Evolutionary conservation across 108 stramenopile species (phyloP), one percentile per base, ranked within the genome.

Genomic region (Cyclotella choctawhatcheeana): DNA sequence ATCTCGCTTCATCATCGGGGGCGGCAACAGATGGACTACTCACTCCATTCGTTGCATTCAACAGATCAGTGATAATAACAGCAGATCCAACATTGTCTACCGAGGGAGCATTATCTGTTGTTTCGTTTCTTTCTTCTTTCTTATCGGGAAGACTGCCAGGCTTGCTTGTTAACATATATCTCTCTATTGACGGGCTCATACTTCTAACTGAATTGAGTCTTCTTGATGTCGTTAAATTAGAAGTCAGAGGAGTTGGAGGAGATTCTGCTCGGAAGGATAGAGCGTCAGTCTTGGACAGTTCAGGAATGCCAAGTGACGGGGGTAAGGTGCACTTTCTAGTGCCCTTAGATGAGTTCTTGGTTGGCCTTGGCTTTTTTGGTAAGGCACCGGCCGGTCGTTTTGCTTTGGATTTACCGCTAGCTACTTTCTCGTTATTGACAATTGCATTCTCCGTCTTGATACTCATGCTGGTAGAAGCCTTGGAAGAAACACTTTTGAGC

Each of bases 11-110:
- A n/a, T n/a, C n/a, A n/a, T n/a, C n/a, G n/a, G n/a, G n/a, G n/a
- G n/a, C n/a, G n/a, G n/a, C n/a, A n/a, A n/a, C n/a, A n/a, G n/a
- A n/a, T n/a, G n/a, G n/a, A n/a, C n/a, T n/a, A 12, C 12, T 40
- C 12, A 12, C 47, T n/a, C 47, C 55, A 12, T 13, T 56, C 12
- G 55, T 56, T 4, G 55, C 13, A 56, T 18, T 56, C 10, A 56
- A n/a, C 1, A 30, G 10, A 31, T 56, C 55, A 29, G 55, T 56
- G 30, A 56, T 30, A 31, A 56, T 30, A n/a, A 56, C 31, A 1
- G 55, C 55, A 31, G 55, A 31, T 13, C 29, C 55, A 31, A 56
- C 31, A n/a, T 14, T 29, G 20, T 56, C 55, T 31, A 56, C 16
- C n/a, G 55, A 29, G 13, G 55, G 30, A 1, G 0, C 27, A 18